Evolutionary conservation across 345 rosid species (phyloP).

Genomic region (Populus ilicifolia): DNA sequence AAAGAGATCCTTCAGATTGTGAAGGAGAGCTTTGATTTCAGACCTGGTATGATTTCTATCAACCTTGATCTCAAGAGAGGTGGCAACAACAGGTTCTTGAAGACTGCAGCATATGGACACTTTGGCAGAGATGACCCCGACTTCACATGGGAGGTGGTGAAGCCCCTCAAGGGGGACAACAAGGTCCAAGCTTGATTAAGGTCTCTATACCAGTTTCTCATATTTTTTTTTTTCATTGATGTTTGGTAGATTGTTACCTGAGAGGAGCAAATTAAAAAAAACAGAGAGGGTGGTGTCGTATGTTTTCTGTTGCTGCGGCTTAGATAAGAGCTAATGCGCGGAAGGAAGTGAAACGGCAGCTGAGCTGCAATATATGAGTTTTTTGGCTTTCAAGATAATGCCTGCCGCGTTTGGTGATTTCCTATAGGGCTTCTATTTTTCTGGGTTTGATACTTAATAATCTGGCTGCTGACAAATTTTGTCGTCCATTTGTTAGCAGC

Average conservation of each 20-base stretch:
- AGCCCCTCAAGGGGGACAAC: conserved; percentile 45
- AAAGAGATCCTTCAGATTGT: conserved; percentile 80
- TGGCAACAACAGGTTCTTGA: conserved; percentile 70
- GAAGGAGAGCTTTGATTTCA: conserved; percentile 78
- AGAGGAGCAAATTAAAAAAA: not conserved
- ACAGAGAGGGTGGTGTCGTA: not conserved
- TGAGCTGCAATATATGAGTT: not conserved
- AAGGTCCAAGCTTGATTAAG: conserved; percentile 35
- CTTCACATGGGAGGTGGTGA: conserved; percentile 66
- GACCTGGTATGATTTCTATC: conserved; percentile 84
- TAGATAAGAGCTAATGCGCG: no score
- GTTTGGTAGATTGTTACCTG: not conserved
- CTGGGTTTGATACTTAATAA: not conserved
- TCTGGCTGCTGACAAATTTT: not conserved
- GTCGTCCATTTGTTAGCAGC: not conserved
- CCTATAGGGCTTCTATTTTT: no score
- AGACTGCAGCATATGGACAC: conserved; percentile 82
- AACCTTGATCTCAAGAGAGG: conserved; percentile 78
- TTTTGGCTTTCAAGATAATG: not conserved
- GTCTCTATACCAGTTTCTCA: not conserved
- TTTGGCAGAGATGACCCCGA: conserved; percentile 76
- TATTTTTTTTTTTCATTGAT: no score
- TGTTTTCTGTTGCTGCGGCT: not conserved
- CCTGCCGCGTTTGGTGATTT: not conserved
- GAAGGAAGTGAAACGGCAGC: not conserved